Evolutionary conservation across 2,329 filamentous ascomycete genomes (phyloP).

Genomic region (Colletotrichum spaethianum): DNA sequence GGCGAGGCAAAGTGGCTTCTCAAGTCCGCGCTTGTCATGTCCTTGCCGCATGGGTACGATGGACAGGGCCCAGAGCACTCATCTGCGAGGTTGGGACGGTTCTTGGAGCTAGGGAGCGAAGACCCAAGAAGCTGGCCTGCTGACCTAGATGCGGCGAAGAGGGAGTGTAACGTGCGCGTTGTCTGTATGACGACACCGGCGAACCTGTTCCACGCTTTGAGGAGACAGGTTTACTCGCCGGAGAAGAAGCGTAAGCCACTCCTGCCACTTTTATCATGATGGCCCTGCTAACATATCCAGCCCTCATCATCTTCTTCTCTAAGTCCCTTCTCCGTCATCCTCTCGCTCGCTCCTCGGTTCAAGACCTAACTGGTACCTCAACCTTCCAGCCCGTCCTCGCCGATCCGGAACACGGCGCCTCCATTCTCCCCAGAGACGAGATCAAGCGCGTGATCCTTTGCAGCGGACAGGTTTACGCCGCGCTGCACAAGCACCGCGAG

Average conservation of each 20-base stretch:
- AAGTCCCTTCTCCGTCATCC: constrained; percentile 97
- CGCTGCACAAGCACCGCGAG: constrained; percentile 73
- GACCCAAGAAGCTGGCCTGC: constrained; percentile 87
- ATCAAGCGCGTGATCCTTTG: constrained; percentile 96
- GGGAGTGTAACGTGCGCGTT: constrained; percentile 99
- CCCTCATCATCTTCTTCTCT: constrained; percentile 97
- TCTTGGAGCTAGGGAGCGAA: constrained; percentile 96
- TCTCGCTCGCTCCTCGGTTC: constrained; percentile 86
- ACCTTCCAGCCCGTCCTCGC: constrained; percentile 97
- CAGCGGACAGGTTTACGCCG: constrained; percentile 92
- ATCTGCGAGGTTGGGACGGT: constrained; percentile 95
- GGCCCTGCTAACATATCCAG: constrained; percentile 58
- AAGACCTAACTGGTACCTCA: constrained; percentile 90
- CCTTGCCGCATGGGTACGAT: constrained; percentile 96
- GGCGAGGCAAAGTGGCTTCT: constrained; percentile 99
- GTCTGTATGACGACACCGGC: constrained; percentile 96
- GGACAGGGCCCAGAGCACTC: constrained; percentile 99
- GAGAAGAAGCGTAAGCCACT: constrained; percentile 94
- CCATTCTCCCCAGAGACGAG: constrained; percentile 83
- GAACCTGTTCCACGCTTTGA: constrained; percentile 95
- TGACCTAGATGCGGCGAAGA: constrained; percentile 94
- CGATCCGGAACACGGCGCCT: constrained; percentile 85
- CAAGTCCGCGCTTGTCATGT: constrained; percentile 95
- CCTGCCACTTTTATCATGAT: not conserved
- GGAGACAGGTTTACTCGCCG: constrained; percentile 97